Conservation (phyloP, 177 flowering plant genomes). For the Vitis hybrid region DNA sequence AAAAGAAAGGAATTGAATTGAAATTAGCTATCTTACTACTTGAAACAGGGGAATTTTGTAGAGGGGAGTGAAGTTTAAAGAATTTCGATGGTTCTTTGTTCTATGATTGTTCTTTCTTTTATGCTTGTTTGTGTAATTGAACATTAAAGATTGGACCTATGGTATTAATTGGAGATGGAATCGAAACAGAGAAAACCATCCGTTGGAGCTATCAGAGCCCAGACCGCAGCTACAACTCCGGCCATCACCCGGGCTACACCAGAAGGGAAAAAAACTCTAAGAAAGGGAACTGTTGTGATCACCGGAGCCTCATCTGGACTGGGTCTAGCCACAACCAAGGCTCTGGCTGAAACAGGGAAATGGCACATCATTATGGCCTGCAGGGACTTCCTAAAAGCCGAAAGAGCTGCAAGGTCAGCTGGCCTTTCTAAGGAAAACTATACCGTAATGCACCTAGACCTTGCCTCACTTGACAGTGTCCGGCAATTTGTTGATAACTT, state of each 20-base stretch:
- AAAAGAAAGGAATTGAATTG: too few species aligned
- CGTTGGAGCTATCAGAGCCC: constrained; percentile 51
- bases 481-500: constrained; percentile 89
- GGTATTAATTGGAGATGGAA: constrained; percentile 29
- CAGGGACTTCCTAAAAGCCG: constrained; percentile 96
- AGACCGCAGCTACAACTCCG: constrained; percentile 58
- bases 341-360: constrained; percentile 82
- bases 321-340: constrained; percentile 91
- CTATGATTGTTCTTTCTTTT: not conserved
- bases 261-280: constrained; percentile 78
- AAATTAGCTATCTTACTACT: too few species aligned
- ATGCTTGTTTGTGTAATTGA: not conserved
- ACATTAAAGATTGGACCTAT: not conserved
- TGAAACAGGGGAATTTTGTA: too few species aligned
- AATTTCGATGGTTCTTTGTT: too few species aligned
- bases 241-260: constrained; percentile 39
- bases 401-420: constrained; percentile 85
- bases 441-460: constrained; percentile 88
- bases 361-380: constrained; percentile 97
- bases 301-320: constrained; percentile 98
- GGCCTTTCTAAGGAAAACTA: constrained; percentile 83
- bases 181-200: constrained; percentile 31
- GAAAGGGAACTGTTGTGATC: constrained; percentile 74
- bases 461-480: constrained; percentile 94
- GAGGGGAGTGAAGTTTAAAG: too few species aligned